phyloP scores from a whole-genome alignment of 2,329 filamentous ascomycete species.

The Xylaria sp. region DNA sequence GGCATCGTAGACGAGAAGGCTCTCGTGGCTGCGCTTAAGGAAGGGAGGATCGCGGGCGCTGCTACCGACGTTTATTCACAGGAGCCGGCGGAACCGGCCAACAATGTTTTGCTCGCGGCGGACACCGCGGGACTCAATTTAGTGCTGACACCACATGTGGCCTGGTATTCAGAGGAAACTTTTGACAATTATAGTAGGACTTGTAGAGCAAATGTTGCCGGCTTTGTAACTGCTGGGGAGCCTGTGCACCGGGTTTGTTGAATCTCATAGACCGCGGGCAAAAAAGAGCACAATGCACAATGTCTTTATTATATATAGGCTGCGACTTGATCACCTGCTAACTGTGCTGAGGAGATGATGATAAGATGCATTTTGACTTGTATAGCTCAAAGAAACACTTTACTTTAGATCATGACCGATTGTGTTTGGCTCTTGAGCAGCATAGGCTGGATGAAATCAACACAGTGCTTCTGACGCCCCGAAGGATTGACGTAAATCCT shows the following conservation, averaged over 20 bases:
- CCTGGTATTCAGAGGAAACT: slow-evolving; percentile 49
- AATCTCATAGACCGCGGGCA: neutral
- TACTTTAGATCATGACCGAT: neutral
- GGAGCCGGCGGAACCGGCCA: slow-evolving; percentile 46
- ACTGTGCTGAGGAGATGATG: neutral
- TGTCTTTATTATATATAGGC: neutral
- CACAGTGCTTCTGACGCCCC: neutral
- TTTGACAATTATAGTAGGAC: slow-evolving; percentile 43
- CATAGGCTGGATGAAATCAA: neutral
- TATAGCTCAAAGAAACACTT: neutral
- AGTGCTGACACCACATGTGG: slow-evolving; percentile 49
- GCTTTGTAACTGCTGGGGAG: slow-evolving; percentile 42
- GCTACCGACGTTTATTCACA: slow-evolving; percentile 47
- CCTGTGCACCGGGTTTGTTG: slow-evolving; percentile 42
- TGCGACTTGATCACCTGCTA: neutral
- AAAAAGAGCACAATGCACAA: too few relatives aligned
- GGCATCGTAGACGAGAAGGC: slow-evolving; percentile 50
- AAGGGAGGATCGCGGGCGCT: slow-evolving; percentile 46
- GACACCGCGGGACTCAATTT: slow-evolving; percentile 47
- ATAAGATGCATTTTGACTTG: neutral
- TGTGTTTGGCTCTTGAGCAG: neutral
- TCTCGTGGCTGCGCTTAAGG: slow-evolving; percentile 45
- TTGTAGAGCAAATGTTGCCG: slow-evolving; percentile 44
- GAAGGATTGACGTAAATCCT: neutral
- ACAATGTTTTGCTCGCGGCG: slow-evolving; percentile 40